Base-by-base conservation (phyloP, 1,139 yeast genomes). In the Entelexis sorbosivorans region DNA sequence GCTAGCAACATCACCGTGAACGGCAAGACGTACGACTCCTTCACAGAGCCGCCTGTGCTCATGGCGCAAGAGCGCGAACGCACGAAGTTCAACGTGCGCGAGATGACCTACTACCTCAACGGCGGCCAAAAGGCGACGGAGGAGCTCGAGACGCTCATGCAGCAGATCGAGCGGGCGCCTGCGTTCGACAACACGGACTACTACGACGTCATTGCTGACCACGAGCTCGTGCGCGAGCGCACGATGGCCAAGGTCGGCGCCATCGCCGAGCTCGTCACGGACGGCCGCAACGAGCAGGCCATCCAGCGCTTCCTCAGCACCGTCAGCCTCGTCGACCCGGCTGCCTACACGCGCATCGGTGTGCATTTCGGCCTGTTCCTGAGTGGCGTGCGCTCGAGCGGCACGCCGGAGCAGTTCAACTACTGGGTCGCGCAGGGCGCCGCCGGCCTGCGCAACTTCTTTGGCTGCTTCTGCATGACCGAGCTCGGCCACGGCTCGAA, bases 401-500 rank as follows among this genome's bases (percentile, higher is more conserved):
- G 88, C 58, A 79, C 89, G 3, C 72, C 73, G 48, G 73, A 69
- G 50, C 80, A 76, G 63, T 66, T 72, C 50, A 66, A 69, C 32
- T 87, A 75, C 69, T 87, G 95, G 95, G 73, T 85, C 48, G 68
- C 71, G 53, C 77, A 78, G 59, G 95, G 91, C 56, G 82, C 91
- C 14, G 68, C 73, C 16, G 53, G 70, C 56, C 69, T 83, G 51
- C 79, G 76, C 62, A 81, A 78, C 52, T 75, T 87, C 53, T 85
- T 84, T 63, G 95, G 95, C 29, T 86, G 95, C 68, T 87, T 86
- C 66, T 88, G 86, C 50, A 87, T 87, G 95, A 87, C 95, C 14
- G 96, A 87, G 68, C 71, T 87, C 65, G 95, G 87, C 16, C 96
- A 87, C 63, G 96, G 96, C 46, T 84, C 95, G 22, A 86, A 87